Base-by-base conservation (phyloP, 1,284 basidiomycete species). In the Dichomitus squalens region DNA sequence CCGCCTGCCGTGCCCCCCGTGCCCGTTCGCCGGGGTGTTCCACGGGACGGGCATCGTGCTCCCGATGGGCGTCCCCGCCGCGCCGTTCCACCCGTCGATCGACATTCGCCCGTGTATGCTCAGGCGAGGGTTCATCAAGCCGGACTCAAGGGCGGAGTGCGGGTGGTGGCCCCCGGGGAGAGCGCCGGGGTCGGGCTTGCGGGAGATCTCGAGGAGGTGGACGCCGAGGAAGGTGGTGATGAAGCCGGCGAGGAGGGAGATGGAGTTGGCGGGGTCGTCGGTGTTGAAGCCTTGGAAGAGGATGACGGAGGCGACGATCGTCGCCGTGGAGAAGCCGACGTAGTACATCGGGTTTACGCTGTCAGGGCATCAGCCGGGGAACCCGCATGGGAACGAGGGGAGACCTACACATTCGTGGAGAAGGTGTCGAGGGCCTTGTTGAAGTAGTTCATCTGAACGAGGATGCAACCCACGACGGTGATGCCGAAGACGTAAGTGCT, bases 311-410 rank as follows among this genome's bases (percentile, higher is more conserved):
- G 96, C 95, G 52, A 96, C 81, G 68, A 98, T 93, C 29, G 96
- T 98, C 12, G 91, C 91, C 2, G 94, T 93, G n/a, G 95, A 96
- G 78, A 99, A 99, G 73, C 93, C 91, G 73, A 98, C 96, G 70
- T 96, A 98, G 78, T 99, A 99, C 80, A 97, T 92, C 0, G 97
- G 96, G 72, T 99, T 99, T 57, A 99, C 96, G 41, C 93, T 94
- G 70, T 8, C 4, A 7, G 25, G 44, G n/a, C 23, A 16, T 8
- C 12, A 16, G 21, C 21, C 21, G n/a, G 21, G 16, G 0, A 7
- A 20, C n/a, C 12, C 23, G 2, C 9, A 25, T 4, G 16, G 27
- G 5, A 1, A n/a, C n/a, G n/a, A 8, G 18, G 11, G 21, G 34
- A 7, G 49, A 83, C 94, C 66, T 81, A 95, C 93, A 98, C 93